Conservation (phyloP, 2,329 filamentous ascomycete species). For the Zalaria obscura region DNA sequence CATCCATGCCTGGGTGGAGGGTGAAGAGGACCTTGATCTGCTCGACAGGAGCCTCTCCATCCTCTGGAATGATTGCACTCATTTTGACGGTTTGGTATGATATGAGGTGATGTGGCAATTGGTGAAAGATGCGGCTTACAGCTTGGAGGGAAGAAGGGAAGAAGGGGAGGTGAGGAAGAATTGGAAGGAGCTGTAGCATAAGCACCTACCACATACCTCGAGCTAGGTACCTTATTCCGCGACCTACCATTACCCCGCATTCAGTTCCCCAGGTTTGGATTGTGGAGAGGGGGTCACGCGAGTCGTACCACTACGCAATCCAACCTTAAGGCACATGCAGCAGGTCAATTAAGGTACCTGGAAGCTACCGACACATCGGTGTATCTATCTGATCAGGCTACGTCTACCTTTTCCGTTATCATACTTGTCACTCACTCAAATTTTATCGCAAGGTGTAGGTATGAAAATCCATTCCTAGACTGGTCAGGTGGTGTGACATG, state of each 20-base stretch:
- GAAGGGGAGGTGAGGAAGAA: background rate
- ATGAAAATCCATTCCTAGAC: too few species aligned
- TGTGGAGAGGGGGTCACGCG: too few species aligned
- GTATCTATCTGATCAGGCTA: too few species aligned
- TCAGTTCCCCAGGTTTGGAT: too few species aligned
- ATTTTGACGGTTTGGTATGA: conserved; percentile 22
- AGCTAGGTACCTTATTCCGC: background rate
- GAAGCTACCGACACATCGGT: too few species aligned
- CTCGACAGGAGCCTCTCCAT: conserved; percentile 20
- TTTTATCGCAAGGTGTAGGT: too few species aligned
- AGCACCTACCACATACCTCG: background rate
- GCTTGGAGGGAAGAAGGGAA: conserved; percentile 3
- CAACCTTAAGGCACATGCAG: too few species aligned
- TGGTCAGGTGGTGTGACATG: too few species aligned
- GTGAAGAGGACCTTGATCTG: conserved; percentile 47
- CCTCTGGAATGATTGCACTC: conserved; percentile 33
- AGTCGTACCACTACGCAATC: too few species aligned
- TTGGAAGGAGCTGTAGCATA: background rate
- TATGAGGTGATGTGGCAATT: conserved; percentile 1
- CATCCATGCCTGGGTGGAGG: conserved; percentile 41
- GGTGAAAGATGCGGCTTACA: background rate
- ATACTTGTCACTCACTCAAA: too few species aligned
- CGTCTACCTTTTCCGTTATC: too few species aligned
- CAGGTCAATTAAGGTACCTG: too few species aligned
- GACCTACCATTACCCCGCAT: background rate